A percentile compares a stretch with the other conserved stretches of the same genome.
Conservation (phyloP, 768 basidiomycete species). For the Boletus subcaerulescens region DNA sequence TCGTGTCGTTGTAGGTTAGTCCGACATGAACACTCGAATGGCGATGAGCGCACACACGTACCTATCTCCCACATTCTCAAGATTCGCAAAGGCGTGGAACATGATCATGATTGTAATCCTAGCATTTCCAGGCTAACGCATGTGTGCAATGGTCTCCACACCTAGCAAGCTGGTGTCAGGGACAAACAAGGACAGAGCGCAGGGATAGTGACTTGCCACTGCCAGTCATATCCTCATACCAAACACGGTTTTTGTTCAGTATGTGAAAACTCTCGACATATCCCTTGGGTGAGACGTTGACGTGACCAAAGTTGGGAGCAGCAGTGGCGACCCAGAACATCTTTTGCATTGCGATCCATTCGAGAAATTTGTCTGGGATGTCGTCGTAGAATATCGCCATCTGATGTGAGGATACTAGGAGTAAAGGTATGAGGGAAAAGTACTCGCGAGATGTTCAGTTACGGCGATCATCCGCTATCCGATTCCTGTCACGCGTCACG, state of each 20-base stretch:
- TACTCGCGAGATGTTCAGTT: too few species aligned
- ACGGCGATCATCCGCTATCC: not conserved
- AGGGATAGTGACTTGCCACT: constrained; percentile 44
- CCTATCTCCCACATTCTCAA: constrained; percentile 59
- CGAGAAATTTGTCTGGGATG: constrained; percentile 49
- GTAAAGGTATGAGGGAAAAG: not conserved
- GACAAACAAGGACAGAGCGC: not conserved
- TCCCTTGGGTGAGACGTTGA: constrained; percentile 71
- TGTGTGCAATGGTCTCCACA: constrained; percentile 56
- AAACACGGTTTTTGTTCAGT: constrained; percentile 50
- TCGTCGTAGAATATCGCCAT: constrained; percentile 61
- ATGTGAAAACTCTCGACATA: constrained; percentile 59
- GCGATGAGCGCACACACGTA: constrained; percentile 18
- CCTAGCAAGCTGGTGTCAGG: constrained; percentile 32
- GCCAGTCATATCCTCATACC: constrained; percentile 76
- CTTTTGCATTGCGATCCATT: constrained; percentile 61
- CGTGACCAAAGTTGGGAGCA: constrained; percentile 60
- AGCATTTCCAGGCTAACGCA: constrained; percentile 54
- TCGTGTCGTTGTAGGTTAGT: not conserved
- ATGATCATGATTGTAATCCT: constrained; percentile 58
- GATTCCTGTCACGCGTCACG: too few species aligned
- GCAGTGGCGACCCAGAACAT: constrained; percentile 73
- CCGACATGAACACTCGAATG: not conserved
- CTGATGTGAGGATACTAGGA: not conserved
- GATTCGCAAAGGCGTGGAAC: constrained; percentile 61